phyloP scores from a whole-genome alignment of 2,329 filamentous ascomycete genomes.

The Dactylellina leptospora region DNA sequence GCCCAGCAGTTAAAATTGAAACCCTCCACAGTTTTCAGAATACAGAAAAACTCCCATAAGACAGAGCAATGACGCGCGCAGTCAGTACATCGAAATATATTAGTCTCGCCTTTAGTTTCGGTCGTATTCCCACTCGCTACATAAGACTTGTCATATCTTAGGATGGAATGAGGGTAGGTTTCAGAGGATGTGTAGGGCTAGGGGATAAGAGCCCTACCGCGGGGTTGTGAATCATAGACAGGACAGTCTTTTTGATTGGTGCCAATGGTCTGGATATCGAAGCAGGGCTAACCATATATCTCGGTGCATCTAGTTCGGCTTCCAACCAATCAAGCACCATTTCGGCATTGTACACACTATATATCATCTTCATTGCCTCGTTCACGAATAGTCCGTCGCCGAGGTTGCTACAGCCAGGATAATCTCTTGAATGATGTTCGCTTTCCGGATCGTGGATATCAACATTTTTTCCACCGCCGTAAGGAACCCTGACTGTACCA shows the following conservation, averaged over 20 bases:
- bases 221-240: background rate
- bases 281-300: no score
- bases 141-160: no score
- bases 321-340: constrained; percentile 16
- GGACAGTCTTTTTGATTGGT: background rate
- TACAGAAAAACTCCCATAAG: no score
- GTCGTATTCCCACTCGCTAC: no score
- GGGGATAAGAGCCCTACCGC: background rate
- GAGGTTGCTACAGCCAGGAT: constrained; percentile 22
- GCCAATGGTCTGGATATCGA: no score
- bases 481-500: constrained; percentile 28
- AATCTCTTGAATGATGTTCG: constrained; percentile 29
- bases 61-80: no score
- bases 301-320: constrained; percentile 7
- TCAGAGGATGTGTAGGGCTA: background rate
- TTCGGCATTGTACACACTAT: constrained; percentile 32
- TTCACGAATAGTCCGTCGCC: constrained; percentile 28
- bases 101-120: no score
- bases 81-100: no score
- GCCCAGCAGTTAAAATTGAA: no score
- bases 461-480: constrained; percentile 10
- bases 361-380: constrained; percentile 43
- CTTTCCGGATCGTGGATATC: constrained; percentile 28
- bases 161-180: no score
- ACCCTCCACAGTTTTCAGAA: no score